These are phyloP conservation scores for Gossypium stocksii DNA, from an alignment of 345 rosid genomes.

Conservation along the genomic window DNA sequence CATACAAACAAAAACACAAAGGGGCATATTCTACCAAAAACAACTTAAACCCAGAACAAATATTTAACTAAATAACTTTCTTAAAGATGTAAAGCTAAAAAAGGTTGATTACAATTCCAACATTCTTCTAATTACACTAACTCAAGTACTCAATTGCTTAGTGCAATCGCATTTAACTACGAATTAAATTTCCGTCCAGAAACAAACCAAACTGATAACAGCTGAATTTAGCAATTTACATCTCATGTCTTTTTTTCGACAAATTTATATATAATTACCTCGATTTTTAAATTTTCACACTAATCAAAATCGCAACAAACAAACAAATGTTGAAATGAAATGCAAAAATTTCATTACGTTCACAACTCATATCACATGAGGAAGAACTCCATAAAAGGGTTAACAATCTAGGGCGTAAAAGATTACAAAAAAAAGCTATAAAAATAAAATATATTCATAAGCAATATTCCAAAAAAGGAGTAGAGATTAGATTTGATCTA, in stretches of 20 bases:
- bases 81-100: not conserved
- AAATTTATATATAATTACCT: not conserved
- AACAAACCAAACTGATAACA: not conserved
- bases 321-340: not conserved
- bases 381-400: not conserved
- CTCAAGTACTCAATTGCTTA: not conserved
- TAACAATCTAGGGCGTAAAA: conserved; percentile 13
- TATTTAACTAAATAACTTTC: not conserved
- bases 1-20: not conserved
- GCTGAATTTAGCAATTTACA: not conserved
- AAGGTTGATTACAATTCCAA: not conserved
- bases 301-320: not conserved
- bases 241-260: not conserved
- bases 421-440: not conserved
- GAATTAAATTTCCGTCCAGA: not conserved
- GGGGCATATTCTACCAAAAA: not conserved
- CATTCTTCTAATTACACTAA: not conserved
- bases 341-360: not conserved
- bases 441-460: not conserved
- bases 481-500: not conserved
- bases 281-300: not conserved
- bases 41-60: not conserved
- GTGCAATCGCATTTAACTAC: not conserved
- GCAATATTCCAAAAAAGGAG: not conserved
- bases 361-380: not conserved